Evolutionary conservation across 2,329 filamentous ascomycete genomes (phyloP).

Genomic region (Cordyceps cateniannulata): DNA sequence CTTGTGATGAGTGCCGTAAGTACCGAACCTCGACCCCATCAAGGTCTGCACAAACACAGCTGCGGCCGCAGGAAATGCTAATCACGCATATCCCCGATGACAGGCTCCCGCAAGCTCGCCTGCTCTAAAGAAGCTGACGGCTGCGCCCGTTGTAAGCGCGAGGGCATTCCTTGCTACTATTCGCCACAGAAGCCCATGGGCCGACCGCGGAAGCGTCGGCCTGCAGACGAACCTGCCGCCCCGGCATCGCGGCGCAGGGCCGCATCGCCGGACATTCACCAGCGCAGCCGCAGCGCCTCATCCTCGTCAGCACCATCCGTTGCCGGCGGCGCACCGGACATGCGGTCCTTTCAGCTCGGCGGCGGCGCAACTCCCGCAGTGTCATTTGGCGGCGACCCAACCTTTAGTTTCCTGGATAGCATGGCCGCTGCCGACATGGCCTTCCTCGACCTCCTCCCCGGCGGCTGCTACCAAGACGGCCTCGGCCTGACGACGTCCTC

Average conservation of each 20-base stretch:
- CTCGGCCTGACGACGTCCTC: not conserved
- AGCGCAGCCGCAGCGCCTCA: not conserved
- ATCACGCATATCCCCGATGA: not conserved
- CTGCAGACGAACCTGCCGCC: conserved; percentile 21
- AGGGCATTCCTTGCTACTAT: conserved; percentile 53
- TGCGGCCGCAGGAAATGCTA: not conserved
- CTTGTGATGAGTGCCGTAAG: conserved; percentile 64
- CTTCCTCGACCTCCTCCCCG: conserved; percentile 29
- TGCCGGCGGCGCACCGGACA: not conserved
- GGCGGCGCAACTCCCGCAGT: not conserved
- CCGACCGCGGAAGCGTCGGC: conserved; percentile 51
- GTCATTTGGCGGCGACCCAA: conserved; percentile 22
- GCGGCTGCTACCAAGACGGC: conserved; percentile 8
- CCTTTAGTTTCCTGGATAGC: conserved; percentile 30
- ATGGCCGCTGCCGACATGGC: conserved; percentile 23
- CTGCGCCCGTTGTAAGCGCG: conserved; percentile 52
- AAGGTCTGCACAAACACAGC: not conserved
- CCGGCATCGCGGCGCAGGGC: not conserved
- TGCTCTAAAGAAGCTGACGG: conserved; percentile 57
- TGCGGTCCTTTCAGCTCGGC: not conserved
- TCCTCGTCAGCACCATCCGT: not conserved
- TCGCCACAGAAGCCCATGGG: conserved; percentile 62
- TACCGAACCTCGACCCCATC: conserved; percentile 19
- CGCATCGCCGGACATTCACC: not conserved
- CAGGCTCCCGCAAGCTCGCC: conserved; percentile 57